A percentile compares a stretch with the other conserved stretches of the same genome.
phyloP scores from a whole-genome alignment of 2,329 filamentous ascomycete species.

The Daldinia eschscholtzii region DNA sequence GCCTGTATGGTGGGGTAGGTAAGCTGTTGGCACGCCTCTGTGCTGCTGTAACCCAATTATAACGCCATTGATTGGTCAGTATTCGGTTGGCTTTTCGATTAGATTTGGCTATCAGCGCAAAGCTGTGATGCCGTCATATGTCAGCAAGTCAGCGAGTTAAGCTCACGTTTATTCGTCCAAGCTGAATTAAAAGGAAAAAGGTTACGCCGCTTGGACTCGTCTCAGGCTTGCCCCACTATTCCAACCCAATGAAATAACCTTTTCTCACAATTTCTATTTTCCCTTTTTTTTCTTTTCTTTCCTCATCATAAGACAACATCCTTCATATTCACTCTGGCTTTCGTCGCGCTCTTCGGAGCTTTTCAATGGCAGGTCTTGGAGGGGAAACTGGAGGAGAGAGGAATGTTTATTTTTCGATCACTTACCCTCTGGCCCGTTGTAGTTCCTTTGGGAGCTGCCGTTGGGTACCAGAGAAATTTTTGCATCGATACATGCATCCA shows the following conservation, averaged over 20 bases:
- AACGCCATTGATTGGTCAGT: slow-evolving; percentile 23
- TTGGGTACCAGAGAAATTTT: slow-evolving; percentile 56
- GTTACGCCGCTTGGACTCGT: slow-evolving; percentile 29
- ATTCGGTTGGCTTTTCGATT: background rate
- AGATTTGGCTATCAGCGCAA: background rate
- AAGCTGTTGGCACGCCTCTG: slow-evolving; percentile 7
- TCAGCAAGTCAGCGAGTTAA: slow-evolving; percentile 8
- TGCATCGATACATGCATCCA: slow-evolving; percentile 53
- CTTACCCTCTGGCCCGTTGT: slow-evolving; percentile 69
- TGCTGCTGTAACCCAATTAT: slow-evolving; percentile 8
- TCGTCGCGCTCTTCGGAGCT: slow-evolving; percentile 61
- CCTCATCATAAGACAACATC: slow-evolving; percentile 61
- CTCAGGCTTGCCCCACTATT: slow-evolving; percentile 15
- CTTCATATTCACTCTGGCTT: slow-evolving; percentile 78
- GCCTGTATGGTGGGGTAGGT: slow-evolving; percentile 40
- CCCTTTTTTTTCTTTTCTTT: slow-evolving; percentile 48
- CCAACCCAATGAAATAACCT: slow-evolving; percentile 27
- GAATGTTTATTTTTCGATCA: slow-evolving; percentile 61
- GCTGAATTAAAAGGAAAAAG: slow-evolving; percentile 21
- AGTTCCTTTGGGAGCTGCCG: slow-evolving; percentile 42
- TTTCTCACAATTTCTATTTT: slow-evolving; percentile 19
- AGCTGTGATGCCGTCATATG: background rate
- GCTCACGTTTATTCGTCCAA: slow-evolving; percentile 1
- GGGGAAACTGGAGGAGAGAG: slow-evolving; percentile 78
- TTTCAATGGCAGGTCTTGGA: slow-evolving; percentile 70